Base-by-base conservation (phyloP, 2,329 filamentous ascomycete genomes). In the Mariannaea elegans region DNA sequence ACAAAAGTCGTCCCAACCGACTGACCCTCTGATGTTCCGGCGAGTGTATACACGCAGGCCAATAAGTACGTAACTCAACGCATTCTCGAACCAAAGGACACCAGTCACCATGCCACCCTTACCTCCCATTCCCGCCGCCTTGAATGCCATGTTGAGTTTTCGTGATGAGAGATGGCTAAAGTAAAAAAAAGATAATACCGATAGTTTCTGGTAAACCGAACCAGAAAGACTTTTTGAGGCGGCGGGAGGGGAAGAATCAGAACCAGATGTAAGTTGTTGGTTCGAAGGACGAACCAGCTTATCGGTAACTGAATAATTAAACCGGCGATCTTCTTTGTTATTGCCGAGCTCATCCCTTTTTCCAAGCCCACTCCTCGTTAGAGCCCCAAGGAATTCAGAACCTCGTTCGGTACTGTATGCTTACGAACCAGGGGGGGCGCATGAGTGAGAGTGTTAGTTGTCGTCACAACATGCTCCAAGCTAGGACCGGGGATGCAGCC, bases 1-100 rank as follows among this genome's bases (percentile, higher is more conserved):
- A 36, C 59, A 62, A 19, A 59, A 34, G 23, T 59, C 59, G 12
- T 62, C 56, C 59, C 59, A 62, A 23, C 59, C 59, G 31, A 62
- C 23, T n/a, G 59, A 59, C 0, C 56, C 59, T 47, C 59, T 46
- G 18, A 62, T 59, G 36, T 47, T 59, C 10, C 45, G 45, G 21
- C 59, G 56, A 42, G 56, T 59, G 41, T 62, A 62, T 3, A 62
- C 16, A 47, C 59, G 46, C 9, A 54, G n/a, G 6, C 56, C 50
- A 18, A 62, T 54, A 24, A 62, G 39, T 2, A 18, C 16, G 8
- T 55, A 55, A 4, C 49, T 56, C 39, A 62, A 18, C 24, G 44
- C n/a, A 23, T 55, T 62, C 13, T 62, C 56, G 24, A 50, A 50
- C 59, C 59, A 62, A 18, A 62, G 21, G 27, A 62, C 29, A n/a